A percentile compares a stretch with the other conserved stretches of the same genome.
These are phyloP conservation scores for Mimosa bimucronata DNA, from an alignment of 306 rosid species.

Conservation along the genomic window DNA sequence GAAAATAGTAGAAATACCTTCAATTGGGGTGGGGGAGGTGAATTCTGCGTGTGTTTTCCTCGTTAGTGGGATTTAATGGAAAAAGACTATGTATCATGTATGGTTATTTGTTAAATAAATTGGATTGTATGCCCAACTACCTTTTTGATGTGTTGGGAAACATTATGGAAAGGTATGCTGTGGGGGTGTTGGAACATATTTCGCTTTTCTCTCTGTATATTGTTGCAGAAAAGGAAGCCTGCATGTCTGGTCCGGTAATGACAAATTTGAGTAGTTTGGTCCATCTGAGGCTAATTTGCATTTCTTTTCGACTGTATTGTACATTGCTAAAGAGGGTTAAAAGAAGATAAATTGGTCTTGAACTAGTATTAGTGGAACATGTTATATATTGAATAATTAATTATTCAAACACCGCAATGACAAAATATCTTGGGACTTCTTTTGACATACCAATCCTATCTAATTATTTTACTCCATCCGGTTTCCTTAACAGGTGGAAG, in stretches of 20 bases:
- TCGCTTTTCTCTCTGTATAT: background rate
- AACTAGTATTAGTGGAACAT: background rate
- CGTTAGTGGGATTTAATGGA: background rate
- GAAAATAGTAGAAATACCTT: background rate
- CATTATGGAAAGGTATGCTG: background rate
- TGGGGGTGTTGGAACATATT: background rate
- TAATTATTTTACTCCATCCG: background rate
- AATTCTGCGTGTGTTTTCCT: background rate
- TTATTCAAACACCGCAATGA: constrained; percentile 9
- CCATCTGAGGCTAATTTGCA: background rate
- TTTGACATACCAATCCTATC: constrained; percentile 20
- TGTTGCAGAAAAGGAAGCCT: background rate
- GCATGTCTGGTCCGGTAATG: background rate
- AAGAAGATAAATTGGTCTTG: background rate
- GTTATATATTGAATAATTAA: background rate
- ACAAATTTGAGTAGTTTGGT: background rate
- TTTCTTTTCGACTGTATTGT: background rate
- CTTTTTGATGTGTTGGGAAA: background rate
- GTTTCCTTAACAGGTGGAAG: constrained; percentile 68
- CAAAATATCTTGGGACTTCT: background rate
- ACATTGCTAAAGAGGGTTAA: background rate
- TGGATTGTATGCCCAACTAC: background rate
- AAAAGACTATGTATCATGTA: background rate
- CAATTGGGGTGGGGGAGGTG: background rate
- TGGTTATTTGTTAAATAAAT: background rate